Evolutionary conservation across 352 stramenopile genomes (phyloP), one percentile per base, ranked within the genome.

Genomic region (Pythium vanterpoolii): DNA sequence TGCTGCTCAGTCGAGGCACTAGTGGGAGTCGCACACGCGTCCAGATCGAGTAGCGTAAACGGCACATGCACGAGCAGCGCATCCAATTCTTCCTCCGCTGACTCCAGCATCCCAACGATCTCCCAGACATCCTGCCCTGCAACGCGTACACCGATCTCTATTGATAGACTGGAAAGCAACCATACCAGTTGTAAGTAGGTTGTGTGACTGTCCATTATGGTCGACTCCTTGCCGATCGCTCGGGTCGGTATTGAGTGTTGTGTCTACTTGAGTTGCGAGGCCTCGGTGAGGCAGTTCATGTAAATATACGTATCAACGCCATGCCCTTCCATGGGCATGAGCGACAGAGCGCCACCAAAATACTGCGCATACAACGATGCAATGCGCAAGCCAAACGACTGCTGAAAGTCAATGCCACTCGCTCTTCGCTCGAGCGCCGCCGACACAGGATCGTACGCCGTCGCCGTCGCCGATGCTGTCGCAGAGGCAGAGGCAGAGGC

Each of bases 291-390:
- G 66, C 81, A 89, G 60, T 86, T 91, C 77, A 90, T 87, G 73
- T 93, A 91, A 79, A 93, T 88, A 77, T 93, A 93, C 56, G 83
- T 76, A 78, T 99, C 97, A 36, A 98, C 98, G 31, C 97, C 97
- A 70, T 98, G 98, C 24, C 97, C 97, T 54, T 99, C 96, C 95
- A 99, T 99, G 28, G 95, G 98, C 89, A 99, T 99, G 51, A 99
- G 92, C 63, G 88, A 93, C 43, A 99, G 77, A 68, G 98, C 97
- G 10, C 98, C 98, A 24, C 97, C 97, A 86, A 99, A 99, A 79
- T 99, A 99, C 52, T 97, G 87, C 30, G 96, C 96, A 67, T 99
- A 99, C 27, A 96, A 89, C 60, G 77, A 77, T 3, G 83, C 83
- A 45, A 93, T 91, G 43, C 96, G 96, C 39, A 99, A 76, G 1